Evolutionary conservation across 192 early-diverging fungal species (phyloP).

Genomic region (Coemansia sp.): DNA sequence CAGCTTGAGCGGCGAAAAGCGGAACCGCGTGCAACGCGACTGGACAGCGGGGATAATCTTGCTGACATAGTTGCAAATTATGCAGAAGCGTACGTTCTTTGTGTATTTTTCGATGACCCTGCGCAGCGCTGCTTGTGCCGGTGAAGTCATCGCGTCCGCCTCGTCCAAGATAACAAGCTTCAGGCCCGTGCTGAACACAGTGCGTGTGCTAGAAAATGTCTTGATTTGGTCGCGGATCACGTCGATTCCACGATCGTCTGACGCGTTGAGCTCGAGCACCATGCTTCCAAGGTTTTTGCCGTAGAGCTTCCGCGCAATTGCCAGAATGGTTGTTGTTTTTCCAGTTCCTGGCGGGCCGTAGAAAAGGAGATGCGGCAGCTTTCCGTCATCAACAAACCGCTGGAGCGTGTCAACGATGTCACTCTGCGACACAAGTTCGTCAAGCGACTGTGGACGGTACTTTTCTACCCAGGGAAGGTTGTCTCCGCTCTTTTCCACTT

Average conservation of each 20-base stretch:
- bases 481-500: constrained; percentile 2
- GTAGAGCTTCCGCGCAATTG: constrained; percentile 87
- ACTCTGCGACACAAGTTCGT: constrained; percentile 90
- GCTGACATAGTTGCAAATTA: constrained; percentile 98
- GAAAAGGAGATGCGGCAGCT: constrained; percentile 92
- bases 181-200: constrained; percentile 88
- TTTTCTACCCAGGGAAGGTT: constrained; percentile 87
- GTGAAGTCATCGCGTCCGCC: constrained; percentile 93
- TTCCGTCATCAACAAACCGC: constrained; percentile 87
- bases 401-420: constrained; percentile 91
- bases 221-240: constrained; percentile 98
- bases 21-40: constrained; percentile 97
- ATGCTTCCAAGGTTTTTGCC: constrained; percentile 79
- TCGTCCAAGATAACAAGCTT: constrained; percentile 98
- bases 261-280: constrained; percentile 97
- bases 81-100: constrained; percentile 95
- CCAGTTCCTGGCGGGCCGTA: constrained; percentile 99
- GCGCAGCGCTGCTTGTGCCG: constrained; percentile 89
- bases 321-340: constrained; percentile 95
- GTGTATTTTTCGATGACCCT: constrained; percentile 99
- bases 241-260: constrained; percentile 97
- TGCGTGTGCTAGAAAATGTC: constrained; percentile 94
- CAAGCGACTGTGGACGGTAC: constrained; percentile 85
- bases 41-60: constrained; percentile 98
- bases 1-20: constrained; percentile 84